Conservation (phyloP, 176 grass and related monocot genomes). For the sorghum (Sorghum bicolor) region DNA sequence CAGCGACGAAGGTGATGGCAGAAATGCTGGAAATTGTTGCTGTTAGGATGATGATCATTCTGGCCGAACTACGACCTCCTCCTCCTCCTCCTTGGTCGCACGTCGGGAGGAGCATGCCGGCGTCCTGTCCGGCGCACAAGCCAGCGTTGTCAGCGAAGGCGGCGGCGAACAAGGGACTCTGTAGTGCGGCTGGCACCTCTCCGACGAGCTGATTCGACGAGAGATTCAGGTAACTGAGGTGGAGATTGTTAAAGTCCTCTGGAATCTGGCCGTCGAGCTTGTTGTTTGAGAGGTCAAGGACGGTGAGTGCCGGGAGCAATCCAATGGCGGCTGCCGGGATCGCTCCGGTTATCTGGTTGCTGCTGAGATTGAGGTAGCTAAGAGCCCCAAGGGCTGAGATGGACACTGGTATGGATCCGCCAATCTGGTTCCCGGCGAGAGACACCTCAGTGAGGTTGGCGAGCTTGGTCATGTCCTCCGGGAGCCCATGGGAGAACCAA, state of each 20-base stretch:
- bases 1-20: background rate
- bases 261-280: constrained; percentile 38
- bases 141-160: constrained; percentile 45
- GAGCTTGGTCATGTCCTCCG: background rate
- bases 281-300: constrained; percentile 53
- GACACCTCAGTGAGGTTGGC: background rate
- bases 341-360: constrained; percentile 11
- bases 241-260: background rate
- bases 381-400: background rate
- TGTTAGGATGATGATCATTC: background rate
- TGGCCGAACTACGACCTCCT: background rate
- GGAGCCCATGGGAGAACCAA: constrained; percentile 18
- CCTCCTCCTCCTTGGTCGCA: background rate
- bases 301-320: background rate
- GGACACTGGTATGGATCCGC: constrained; percentile 19
- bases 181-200: constrained; percentile 21
- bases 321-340: constrained; percentile 33
- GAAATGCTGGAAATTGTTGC: background rate
- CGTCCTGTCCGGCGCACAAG: constrained; percentile 9
- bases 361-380: constrained; percentile 36
- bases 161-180: background rate
- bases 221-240: constrained; percentile 28
- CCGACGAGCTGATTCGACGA: constrained; percentile 44
- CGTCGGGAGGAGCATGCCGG: background rate
- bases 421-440: constrained; percentile 30